Evolutionary conservation across 2,329 filamentous ascomycete species (phyloP), one percentile per base, ranked within the genome.

Genomic region (Cercospora zeae-maydis): DNA sequence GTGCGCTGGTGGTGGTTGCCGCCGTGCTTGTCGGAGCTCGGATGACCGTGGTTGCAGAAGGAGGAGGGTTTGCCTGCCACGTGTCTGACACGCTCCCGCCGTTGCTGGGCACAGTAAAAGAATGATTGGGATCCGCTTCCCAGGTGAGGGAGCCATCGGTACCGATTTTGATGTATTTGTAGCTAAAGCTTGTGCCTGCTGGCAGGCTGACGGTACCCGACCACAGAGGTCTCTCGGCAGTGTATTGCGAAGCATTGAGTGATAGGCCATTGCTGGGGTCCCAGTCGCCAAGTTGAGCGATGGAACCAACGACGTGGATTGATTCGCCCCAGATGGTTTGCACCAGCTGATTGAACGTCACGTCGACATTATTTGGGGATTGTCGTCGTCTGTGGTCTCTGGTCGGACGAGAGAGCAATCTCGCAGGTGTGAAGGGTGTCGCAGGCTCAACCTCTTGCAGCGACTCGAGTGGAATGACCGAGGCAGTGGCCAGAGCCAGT

Each of bases 151-250:
- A 77, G 0, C 86, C 84, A 68, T 83, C 81, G 0, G 75, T 70
- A 62, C 80, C 79, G 45, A 88, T 81, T 55, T 84, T 83, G 69
- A 91, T 83, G 72, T 85, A 92, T 78, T 91, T 91, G 39, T 67
- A 71, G 59, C 70, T 58, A 47, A 91, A 78, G 2, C 74, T 76
- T 53, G 79, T 78, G 2, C 87, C 88, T 0, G 84, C 79, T 0
- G 79, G 75, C 14, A 92, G 74, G 1, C 76, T 78, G 30, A 91
- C 72, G 0, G 82, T 83, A 0, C 75, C 80, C 51, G 77, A 80
- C 89, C 89, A 92, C 5, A 89, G 67, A 0, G 84, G 86, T 69
- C 88, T 85, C 34, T 73, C 76, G 1, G 77, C 69, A 0, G 85
- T 87, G 72, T 91, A 92, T 16, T 79, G 71, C 14, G 76, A 78